Conservation (phyloP, 306 rosid genomes). For the Abrus precatorius region DNA sequence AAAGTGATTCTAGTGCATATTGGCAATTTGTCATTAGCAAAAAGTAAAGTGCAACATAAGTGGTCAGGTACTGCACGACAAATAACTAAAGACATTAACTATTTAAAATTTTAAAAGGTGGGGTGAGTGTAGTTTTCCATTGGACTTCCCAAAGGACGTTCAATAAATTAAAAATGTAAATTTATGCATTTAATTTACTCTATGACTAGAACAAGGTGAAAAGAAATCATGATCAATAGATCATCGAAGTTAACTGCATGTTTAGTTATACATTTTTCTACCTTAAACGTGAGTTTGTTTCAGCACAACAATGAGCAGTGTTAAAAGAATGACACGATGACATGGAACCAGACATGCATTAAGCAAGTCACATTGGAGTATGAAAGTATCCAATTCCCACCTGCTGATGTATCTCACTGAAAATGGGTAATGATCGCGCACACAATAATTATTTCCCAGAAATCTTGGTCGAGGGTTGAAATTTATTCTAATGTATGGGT, state of each 20-base stretch:
- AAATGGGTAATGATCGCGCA: conserved; percentile 6
- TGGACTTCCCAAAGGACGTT: background rate
- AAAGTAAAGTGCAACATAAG: conserved; percentile 42
- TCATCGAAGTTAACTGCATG: background rate
- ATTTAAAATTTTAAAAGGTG: conserved; percentile 34
- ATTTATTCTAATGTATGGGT: background rate
- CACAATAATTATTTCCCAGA: background rate
- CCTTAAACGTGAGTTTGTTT: too few species aligned
- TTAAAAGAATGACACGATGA: too few species aligned
- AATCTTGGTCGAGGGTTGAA: background rate
- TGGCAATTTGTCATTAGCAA: conserved; percentile 40
- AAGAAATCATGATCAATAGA: conserved; percentile 12
- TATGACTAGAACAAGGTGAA: conserved; percentile 19
- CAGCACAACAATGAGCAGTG: too few species aligned
- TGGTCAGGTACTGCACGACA: conserved; percentile 37
- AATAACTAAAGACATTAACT: conserved; percentile 23
- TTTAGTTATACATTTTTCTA: too few species aligned
- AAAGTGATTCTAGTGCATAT: conserved; percentile 15
- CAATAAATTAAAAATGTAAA: background rate
- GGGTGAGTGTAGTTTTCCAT: conserved; percentile 26
- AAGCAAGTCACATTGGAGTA: background rate
- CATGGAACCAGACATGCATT: too few species aligned
- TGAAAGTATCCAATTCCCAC: conserved; percentile 13
- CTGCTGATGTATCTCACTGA: conserved; percentile 9
- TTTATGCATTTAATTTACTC: conserved; percentile 25